Conservation (phyloP, 1,284 basidiomycete species). For the Chiua sp. region DNA sequence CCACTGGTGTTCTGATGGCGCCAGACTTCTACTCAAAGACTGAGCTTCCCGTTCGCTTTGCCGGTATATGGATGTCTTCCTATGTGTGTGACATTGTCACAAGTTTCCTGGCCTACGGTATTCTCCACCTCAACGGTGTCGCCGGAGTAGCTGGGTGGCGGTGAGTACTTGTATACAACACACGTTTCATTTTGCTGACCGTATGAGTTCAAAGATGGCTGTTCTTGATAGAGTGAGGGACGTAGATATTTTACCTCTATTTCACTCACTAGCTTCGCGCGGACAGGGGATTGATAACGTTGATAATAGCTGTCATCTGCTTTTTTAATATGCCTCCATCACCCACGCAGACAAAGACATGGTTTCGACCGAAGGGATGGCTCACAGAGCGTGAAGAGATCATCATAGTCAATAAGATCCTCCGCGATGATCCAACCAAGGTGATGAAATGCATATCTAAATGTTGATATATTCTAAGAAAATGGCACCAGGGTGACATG, state of each 20-base stretch:
- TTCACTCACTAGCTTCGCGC: neutral
- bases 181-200: no score
- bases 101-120: slow-evolving; percentile 67
- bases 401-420: slow-evolving; percentile 58
- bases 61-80: slow-evolving; percentile 69
- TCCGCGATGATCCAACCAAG: slow-evolving; percentile 74
- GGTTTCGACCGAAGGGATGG: slow-evolving; percentile 74
- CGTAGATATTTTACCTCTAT: slow-evolving; percentile 8
- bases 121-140: slow-evolving; percentile 63
- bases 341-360: slow-evolving; percentile 69
- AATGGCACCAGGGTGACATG: slow-evolving; percentile 58
- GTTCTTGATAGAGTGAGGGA: slow-evolving; percentile 23
- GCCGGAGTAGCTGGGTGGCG: slow-evolving; percentile 63
- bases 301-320: slow-evolving; percentile 59
- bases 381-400: slow-evolving; percentile 61
- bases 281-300: slow-evolving; percentile 52
- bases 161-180: slow-evolving; percentile 26
- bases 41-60: slow-evolving; percentile 68
- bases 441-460: slow-evolving; percentile 24
- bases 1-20: neutral
- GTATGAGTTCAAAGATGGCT: slow-evolving; percentile 14
- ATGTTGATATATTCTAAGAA: no score
- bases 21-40: slow-evolving; percentile 62
- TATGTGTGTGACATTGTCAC: slow-evolving; percentile 51
- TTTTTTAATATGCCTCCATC: slow-evolving; percentile 74